These are phyloP conservation scores for Ceratocystis variospora DNA, from an alignment of 2,329 filamentous ascomycete genomes.

Conservation along the genomic window DNA sequence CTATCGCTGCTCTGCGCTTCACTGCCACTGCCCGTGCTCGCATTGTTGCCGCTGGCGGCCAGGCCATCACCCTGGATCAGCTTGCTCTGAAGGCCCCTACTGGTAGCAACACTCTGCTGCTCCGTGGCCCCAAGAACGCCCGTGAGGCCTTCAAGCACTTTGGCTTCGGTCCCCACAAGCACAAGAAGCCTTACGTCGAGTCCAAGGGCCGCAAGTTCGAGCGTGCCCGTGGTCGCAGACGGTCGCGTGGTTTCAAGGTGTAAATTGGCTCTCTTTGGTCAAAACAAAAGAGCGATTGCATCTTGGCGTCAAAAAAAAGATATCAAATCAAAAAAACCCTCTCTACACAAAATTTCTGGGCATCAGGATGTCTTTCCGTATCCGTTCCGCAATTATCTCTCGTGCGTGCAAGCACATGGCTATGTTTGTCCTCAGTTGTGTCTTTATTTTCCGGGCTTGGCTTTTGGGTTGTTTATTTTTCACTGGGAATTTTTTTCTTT, in stretches of 20 bases:
- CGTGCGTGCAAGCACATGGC: constrained; percentile 5
- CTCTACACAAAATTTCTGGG: constrained; percentile 4
- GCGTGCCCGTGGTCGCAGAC: constrained; percentile 94
- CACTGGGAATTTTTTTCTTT: constrained; percentile 1
- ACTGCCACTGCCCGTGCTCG: constrained; percentile 90
- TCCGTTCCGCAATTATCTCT: constrained; percentile 4
- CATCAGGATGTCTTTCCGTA: neutral
- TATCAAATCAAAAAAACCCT: constrained; percentile 17
- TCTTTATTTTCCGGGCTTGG: constrained; percentile 18
- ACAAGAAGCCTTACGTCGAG: constrained; percentile 97
- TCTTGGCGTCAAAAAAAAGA: constrained; percentile 13
- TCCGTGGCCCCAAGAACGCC: constrained; percentile 95
- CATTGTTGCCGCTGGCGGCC: constrained; percentile 85
- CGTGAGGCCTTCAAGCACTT: constrained; percentile 99
- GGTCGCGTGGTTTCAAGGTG: constrained; percentile 99
- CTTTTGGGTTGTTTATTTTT: constrained; percentile 16
- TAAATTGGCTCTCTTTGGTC: constrained; percentile 39
- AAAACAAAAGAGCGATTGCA: constrained; percentile 9
- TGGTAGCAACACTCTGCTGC: constrained; percentile 89
- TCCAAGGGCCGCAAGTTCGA: constrained; percentile 99
- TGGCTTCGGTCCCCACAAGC: constrained; percentile 90
- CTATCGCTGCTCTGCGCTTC: constrained; percentile 88
- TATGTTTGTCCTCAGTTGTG: constrained; percentile 13
- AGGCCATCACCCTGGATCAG: constrained; percentile 92
- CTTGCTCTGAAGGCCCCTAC: constrained; percentile 89